These are phyloP conservation scores for Panaeolus papilionaceus DNA, from an alignment of 768 basidiomycete species.

Conservation along the genomic window DNA sequence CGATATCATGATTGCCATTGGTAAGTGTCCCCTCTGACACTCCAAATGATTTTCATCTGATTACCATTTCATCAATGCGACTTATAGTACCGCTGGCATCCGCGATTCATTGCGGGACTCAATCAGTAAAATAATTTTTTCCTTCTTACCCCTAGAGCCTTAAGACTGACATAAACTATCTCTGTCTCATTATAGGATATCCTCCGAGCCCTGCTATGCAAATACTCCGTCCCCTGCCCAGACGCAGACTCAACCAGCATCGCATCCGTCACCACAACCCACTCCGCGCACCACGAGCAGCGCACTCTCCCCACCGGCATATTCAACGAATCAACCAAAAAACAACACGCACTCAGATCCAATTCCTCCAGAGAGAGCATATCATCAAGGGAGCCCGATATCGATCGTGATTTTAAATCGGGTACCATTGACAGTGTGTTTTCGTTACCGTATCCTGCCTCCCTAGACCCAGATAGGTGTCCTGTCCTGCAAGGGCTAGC, in stretches of 20 bases:
- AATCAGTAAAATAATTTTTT: background rate
- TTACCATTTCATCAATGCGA: no score
- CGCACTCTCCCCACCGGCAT: background rate
- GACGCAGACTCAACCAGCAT: no score
- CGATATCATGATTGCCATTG: slow-evolving; percentile 35
- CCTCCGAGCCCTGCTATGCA: background rate
- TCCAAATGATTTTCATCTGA: no score
- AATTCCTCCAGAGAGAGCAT: background rate
- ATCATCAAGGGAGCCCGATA: background rate
- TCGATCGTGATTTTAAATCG: background rate
- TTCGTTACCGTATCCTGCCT: background rate
- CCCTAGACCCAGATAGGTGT: no score
- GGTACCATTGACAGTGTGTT: background rate
- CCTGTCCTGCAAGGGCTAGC: no score
- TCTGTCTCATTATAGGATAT: background rate
- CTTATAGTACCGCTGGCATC: background rate
- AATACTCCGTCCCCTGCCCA: no score
- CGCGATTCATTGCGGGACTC: background rate
- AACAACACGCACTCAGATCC: background rate
- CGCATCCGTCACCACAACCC: no score
- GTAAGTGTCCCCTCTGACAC: slow-evolving; percentile 26
- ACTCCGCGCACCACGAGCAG: background rate
- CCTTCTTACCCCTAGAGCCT: background rate
- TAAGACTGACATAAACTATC: background rate
- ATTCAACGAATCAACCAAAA: background rate